Base-by-base conservation (phyloP, 352 stramenopile species). In the Discostella stelligera region DNA sequence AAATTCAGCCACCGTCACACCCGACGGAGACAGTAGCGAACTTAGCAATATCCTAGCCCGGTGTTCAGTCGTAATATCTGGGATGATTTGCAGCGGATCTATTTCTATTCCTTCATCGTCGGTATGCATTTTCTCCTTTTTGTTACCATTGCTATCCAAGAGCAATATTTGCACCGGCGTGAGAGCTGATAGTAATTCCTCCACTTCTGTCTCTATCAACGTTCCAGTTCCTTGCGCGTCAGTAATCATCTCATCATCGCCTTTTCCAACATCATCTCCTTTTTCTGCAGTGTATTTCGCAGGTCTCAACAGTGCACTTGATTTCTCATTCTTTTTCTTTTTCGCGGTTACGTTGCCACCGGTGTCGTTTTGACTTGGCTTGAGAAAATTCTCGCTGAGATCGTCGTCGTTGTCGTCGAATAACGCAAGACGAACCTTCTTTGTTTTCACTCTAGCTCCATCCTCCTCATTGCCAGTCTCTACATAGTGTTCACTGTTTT, bases 1-100 rank as follows among this genome's bases (percentile, higher is more conserved):
- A 66, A 98, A 98, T 77, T 97, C 88, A 55, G 95, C 83, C 7
- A 91, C 71, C 10, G 87, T 89, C 60, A 97, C 92, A 39, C 58
- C 62, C 13, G 75, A 76, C 11, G 83, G 83, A 46, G 61, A 53
- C 1, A 92, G 53, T 41, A 91, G 71, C 18, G 85, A 88, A 9
- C 85, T 56, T 4, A 94, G 71, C 0, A 89, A 50, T 52, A 76
- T 69, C 62, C 75, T 30, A 6, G 81, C 83, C 52, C 85, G 71
- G 52, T 86, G 58, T 58, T 80, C 68, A 0, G 82, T 68, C 0
- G 85, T 79, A 20, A 91, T 39, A 48, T 82, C 61, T 65, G 78
- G n/a, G 44, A 89, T 66, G 0, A 87, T 16, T 48, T 73, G 21
- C 37, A 49, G 10, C 8, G 46, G 66, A 65, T 80, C 46, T 2